Conservation (phyloP, 2,329 filamentous ascomycete species). For the Juglanconis juglandina region DNA sequence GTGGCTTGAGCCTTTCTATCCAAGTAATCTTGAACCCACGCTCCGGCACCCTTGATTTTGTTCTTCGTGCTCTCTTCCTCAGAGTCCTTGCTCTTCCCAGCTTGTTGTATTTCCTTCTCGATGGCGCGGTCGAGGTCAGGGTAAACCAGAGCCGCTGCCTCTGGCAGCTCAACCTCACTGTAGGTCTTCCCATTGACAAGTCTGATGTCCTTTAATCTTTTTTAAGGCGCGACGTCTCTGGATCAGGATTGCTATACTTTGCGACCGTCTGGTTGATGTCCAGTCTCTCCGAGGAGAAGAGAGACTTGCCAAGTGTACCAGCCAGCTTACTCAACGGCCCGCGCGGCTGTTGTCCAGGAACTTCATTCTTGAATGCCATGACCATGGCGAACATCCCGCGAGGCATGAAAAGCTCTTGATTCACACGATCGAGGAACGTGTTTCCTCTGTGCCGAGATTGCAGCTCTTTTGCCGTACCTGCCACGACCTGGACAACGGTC, state of each 20-base stretch:
- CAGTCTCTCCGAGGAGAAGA: constrained; percentile 21
- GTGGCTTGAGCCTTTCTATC: constrained; percentile 45
- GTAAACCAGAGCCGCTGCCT: constrained; percentile 37
- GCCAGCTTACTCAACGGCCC: constrained; percentile 19
- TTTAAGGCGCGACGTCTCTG: constrained; percentile 18
- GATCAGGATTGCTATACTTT: constrained; percentile 28
- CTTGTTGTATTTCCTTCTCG: constrained; percentile 21
- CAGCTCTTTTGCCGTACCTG: constrained; percentile 25
- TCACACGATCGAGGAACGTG: constrained; percentile 27
- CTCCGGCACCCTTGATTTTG: constrained; percentile 29
- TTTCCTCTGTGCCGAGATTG: constrained; percentile 26
- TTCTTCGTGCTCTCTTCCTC: constrained; percentile 8
- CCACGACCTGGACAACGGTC: constrained; percentile 24
- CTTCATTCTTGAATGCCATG: constrained; percentile 27
- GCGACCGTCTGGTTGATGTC: constrained; percentile 34
- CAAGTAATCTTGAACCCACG: constrained; percentile 43
- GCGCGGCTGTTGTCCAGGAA: constrained; percentile 13
- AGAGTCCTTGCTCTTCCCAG: constrained; percentile 21
- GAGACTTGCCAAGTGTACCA: constrained; percentile 10
- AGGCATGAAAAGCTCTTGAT: constrained; percentile 29
- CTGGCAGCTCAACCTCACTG: constrained; percentile 34
- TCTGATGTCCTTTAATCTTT: constrained; percentile 30
- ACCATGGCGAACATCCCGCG: constrained; percentile 29
- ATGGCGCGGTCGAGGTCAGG: constrained; percentile 31
- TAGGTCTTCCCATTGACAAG: constrained; percentile 33